Base-by-base conservation (phyloP, 768 basidiomycete genomes). In the Suillus cothurnatus region DNA sequence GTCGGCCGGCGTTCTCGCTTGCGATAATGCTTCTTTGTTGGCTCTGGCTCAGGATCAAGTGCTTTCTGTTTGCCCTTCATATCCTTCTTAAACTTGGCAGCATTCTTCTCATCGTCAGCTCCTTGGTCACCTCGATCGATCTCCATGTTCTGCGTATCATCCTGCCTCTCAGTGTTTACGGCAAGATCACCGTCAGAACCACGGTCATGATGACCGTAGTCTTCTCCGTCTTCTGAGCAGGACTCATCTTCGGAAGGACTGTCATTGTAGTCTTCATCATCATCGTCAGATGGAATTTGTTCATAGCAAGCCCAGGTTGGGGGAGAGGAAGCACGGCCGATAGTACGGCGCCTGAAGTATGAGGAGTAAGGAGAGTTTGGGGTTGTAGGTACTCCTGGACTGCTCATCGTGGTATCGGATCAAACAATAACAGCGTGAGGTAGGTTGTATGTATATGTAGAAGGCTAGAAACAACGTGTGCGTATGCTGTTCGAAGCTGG, bases 251-350 rank as follows among this genome's bases (percentile, higher is more conserved):
- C 85, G 2, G 85, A 86, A 67, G 77, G 82, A 64, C 81, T 85
- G 67, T 87, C 85, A 61, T 85, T 87, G 72, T 85, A 86, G 69
- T 85, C 83, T 7, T 71, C 81, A 71, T 84, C 84, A 72, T 86
- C 85, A 73, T 87, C 82, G 73, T 85, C 86, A 78, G 81, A 86
- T 67, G 88, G 89, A 76, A 93, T 93, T 84, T 93, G 91, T 83
- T 94, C 92, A 77, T 93, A 94, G 83, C 91, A 94, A 14, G 91
- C 91, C 92, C 92, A 93, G 0, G 91, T 93, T 31, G 92, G 91
- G 2, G 92, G 92, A 4, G 91, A 92, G 21, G 92, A 87, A 45
- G 92, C 92, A 61, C 92, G 85, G 28, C 92, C 92, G 69, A 93
- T 86, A 49, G 86, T 85, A 69, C 91, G 90, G 61, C 88, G 87